Evolutionary conservation across 441 rosid species (phyloP), one percentile per base, ranked within the genome.

Genomic region (Mallotus japonicus): DNA sequence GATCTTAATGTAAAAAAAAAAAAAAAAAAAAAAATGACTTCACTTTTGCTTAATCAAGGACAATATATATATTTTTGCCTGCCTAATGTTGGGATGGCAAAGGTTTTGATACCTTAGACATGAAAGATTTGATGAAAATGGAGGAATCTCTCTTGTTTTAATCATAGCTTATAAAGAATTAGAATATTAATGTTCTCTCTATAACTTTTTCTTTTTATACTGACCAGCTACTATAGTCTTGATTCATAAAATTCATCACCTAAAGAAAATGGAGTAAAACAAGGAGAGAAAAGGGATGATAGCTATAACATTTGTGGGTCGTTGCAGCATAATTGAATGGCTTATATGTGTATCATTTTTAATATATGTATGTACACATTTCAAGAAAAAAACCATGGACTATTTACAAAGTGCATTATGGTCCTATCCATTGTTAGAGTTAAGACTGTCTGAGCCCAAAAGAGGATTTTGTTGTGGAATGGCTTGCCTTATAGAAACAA

Each of bases 1-100:
- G 40, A 37, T 20, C 22, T 50, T 14, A 49, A 66, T 66, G 54
- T 37, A 0, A 37, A 37, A 37, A 28, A 5, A 20, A 66, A 66
- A 66, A 20, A 66, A 66, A 66, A n/a, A n/a, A n/a, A n/a, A n/a
- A n/a, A n/a, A n/a, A n/a, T 66, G 42, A 44, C 42, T 50, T 50
- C 15, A 49, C 7, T 66, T 5, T 67, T 19, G 44, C 9, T 46
- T 5, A 9, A 15, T 64, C 53, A 64, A 40, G 44, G 53, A 64
- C 5, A 44, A 44, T 44, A 44, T 44, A 44, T 44, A 10, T 44
- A 42, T 42, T 3, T 44, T 44, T 44, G 49, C 49, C 12, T 44
- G 40, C 6, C 40, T 9, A 1, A 8, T 7, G 49, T 44, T 44
- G 49, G 49, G 13, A 44, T 44, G 12, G 49, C 49, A 44, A 44